Conservation (phyloP, 1,284 basidiomycete species). For the Taiwanofungus camphoratus region DNA sequence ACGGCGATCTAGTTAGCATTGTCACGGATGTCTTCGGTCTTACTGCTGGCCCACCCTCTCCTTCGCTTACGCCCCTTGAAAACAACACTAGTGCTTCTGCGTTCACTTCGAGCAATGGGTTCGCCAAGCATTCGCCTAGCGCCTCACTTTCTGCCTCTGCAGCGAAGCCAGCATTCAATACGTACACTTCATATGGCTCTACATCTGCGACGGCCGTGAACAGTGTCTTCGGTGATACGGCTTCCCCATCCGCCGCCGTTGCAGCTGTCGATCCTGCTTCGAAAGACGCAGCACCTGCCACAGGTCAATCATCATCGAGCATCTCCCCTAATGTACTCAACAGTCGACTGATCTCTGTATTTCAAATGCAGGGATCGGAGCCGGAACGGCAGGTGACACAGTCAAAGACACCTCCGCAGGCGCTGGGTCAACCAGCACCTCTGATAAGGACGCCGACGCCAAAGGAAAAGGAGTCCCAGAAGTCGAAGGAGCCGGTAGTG, state of each 20-base stretch:
- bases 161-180: conserved; percentile 5
- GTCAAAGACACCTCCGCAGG: conserved; percentile 10
- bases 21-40: conserved; percentile 30
- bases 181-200: not conserved
- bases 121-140: not conserved
- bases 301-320: conserved; percentile 20
- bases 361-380: conserved; percentile 19
- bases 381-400: conserved; percentile 9
- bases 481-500: conserved; percentile 10
- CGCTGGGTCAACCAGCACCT: conserved; percentile 12
- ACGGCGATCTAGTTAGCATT: conserved; percentile 30
- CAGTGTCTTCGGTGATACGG: not conserved
- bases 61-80: conserved; percentile 22
- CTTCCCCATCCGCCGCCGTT: not conserved
- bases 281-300: conserved; percentile 1
- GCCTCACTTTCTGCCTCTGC: conserved; percentile 7
- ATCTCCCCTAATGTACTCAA: conserved; percentile 15
- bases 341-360: conserved; percentile 21
- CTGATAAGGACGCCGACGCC: conserved; percentile 9
- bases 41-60: conserved; percentile 20
- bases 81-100: conserved; percentile 16
- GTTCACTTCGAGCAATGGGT: conserved; percentile 12
- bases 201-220: conserved; percentile 4
- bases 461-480: conserved; percentile 9
- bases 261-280: not conserved